These are phyloP conservation scores for Coniella vitis DNA, from an alignment of 2,329 filamentous ascomycete species.

Conservation along the genomic window DNA sequence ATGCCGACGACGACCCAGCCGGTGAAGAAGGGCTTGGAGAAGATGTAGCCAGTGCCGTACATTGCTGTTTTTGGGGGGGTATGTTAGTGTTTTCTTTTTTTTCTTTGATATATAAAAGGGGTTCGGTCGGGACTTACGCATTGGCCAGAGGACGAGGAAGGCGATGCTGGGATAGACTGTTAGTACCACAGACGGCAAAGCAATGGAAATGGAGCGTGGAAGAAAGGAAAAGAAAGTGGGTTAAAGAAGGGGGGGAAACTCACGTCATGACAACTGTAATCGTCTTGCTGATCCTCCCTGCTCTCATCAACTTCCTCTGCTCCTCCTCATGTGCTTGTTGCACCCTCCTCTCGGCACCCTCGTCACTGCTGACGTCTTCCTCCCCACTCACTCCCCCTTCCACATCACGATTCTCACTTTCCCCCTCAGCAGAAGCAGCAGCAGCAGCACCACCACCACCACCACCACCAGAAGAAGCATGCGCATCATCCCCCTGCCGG, in stretches of 20 bases:
- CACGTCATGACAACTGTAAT: slow-evolving; percentile 26
- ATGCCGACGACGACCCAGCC: slow-evolving; percentile 74
- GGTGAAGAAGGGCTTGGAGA: slow-evolving; percentile 74
- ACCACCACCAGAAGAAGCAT: slow-evolving; percentile 53
- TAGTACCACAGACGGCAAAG: slow-evolving; percentile 11
- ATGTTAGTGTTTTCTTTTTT: neutral
- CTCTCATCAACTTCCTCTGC: slow-evolving; percentile 25
- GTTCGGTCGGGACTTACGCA: slow-evolving; percentile 37
- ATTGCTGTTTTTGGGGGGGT: slow-evolving; percentile 42
- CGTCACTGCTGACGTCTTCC: slow-evolving; percentile 50
- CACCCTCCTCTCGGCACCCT: too few species aligned
- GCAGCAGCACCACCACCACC: too few species aligned
- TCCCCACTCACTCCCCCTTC: too few species aligned
- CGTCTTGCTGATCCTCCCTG: slow-evolving; percentile 27
- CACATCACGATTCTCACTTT: too few species aligned
- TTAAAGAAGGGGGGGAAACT: slow-evolving; percentile 15
- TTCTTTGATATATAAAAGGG: neutral
- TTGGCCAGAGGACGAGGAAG: slow-evolving; percentile 79
- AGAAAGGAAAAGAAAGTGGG: neutral
- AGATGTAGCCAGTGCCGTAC: slow-evolving; percentile 77
- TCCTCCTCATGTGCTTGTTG: slow-evolving; percentile 34
- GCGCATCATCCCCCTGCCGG: slow-evolving; percentile 63
- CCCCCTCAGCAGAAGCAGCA: too few species aligned
- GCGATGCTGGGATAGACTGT: slow-evolving; percentile 44
- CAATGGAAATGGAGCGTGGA: neutral